Percentiles rank a stretch among this genome's conserved stretches.
These are phyloP conservation scores for Fusarium continuum DNA, from an alignment of 2,329 filamentous ascomycete species.

Conservation along the genomic window DNA sequence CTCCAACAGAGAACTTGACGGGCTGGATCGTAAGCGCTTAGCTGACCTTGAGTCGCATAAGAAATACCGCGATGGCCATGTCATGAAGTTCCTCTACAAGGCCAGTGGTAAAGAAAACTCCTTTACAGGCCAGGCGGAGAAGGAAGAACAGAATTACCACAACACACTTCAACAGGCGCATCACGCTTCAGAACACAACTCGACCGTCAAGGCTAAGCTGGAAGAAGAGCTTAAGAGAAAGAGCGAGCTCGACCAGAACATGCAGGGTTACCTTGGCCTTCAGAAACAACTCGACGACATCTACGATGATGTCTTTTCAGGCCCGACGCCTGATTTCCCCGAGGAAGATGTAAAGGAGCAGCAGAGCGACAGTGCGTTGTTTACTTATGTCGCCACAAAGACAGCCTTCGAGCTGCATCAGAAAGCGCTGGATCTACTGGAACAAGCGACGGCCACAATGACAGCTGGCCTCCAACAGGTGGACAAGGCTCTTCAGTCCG, in stretches of 20 bases:
- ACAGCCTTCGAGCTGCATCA: constrained; percentile 51
- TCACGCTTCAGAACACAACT: constrained; percentile 54
- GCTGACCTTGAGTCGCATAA: constrained; percentile 62
- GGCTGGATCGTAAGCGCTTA: constrained; percentile 53
- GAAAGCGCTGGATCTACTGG: constrained; percentile 53
- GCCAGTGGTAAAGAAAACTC: constrained; percentile 56
- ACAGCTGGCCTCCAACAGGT: constrained; percentile 50
- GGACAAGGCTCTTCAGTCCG: constrained; percentile 51
- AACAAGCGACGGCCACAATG: constrained; percentile 50
- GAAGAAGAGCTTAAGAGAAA: constrained; percentile 51
- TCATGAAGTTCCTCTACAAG: constrained; percentile 62
- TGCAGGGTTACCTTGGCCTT: constrained; percentile 50
- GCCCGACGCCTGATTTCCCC: constrained; percentile 61
- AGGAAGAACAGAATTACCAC: constrained; percentile 65
- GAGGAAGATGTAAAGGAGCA: constrained; percentile 61
- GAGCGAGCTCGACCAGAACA: constrained; percentile 49
- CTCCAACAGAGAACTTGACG: constrained; percentile 50
- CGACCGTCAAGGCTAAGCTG: constrained; percentile 52
- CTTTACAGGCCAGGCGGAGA: constrained; percentile 56
- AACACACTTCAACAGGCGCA: constrained; percentile 60
- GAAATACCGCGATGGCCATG: constrained; percentile 61
- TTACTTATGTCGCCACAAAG: constrained; percentile 51
- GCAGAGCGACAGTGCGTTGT: constrained; percentile 46
- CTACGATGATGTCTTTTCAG: constrained; percentile 62
- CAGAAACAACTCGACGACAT: constrained; percentile 60